phyloP scores from a whole-genome alignment of 306 rosid genomes.

The Astragalus glycyphyllos region DNA sequence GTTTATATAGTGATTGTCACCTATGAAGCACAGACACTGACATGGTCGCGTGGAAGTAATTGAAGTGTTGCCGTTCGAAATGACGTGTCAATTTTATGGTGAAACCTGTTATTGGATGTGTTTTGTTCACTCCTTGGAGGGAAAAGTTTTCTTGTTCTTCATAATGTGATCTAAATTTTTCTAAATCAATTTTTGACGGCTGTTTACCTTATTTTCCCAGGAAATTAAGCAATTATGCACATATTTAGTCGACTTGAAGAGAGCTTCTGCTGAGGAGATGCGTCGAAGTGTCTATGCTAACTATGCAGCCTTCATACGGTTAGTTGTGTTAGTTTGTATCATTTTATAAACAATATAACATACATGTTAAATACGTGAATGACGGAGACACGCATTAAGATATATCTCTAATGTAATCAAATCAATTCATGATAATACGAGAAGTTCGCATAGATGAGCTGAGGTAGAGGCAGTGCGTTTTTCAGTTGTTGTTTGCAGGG shows the following conservation, averaged over 20 bases:
- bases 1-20: constrained; percentile 8
- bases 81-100: neutral
- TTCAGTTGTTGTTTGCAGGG: constrained; percentile 6
- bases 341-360: constrained; percentile 1
- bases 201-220: constrained; percentile 46
- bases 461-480: constrained; percentile 22
- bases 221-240: constrained; percentile 93
- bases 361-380: constrained; percentile 3
- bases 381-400: neutral
- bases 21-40: too few species aligned
- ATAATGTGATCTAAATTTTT: constrained; percentile 3
- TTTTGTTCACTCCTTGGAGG: neutral
- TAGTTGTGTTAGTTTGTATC: constrained; percentile 44
- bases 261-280: constrained; percentile 98
- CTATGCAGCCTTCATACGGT: constrained; percentile 96
- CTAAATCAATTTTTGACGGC: constrained; percentile 11
- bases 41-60: too few species aligned
- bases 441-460: constrained; percentile 4
- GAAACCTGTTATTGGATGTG: constrained; percentile 19
- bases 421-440: constrained; percentile 1
- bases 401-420: constrained; percentile 6
- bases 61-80: too few species aligned
- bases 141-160: constrained; percentile 30
- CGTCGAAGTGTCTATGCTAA: constrained; percentile 98
- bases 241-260: constrained; percentile 83